A percentile compares a stretch with the other conserved stretches of the same genome.
These are phyloP conservation scores for Ophiostoma triangulosporum DNA, from an alignment of 2,329 filamentous ascomycete genomes.

Conservation along the genomic window DNA sequence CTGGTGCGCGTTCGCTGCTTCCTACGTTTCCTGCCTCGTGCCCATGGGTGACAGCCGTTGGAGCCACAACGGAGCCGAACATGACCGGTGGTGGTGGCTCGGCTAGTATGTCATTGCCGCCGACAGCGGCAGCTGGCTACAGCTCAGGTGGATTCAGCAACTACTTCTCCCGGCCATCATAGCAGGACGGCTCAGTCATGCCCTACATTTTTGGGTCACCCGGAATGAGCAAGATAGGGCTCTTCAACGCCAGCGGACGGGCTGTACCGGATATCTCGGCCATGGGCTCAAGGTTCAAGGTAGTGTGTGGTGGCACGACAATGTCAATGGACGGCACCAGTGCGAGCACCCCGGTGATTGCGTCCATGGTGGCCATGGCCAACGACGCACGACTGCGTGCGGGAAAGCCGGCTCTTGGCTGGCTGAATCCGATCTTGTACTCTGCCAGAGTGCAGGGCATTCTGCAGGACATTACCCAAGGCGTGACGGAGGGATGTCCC, in stretches of 20 bases:
- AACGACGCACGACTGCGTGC: constrained; percentile 38
- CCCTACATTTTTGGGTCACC: constrained; percentile 27
- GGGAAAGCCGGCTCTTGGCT: constrained; percentile 37
- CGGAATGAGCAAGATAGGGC: constrained; percentile 15
- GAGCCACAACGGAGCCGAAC: constrained; percentile 31
- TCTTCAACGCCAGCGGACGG: constrained; percentile 32
- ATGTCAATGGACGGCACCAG: constrained; percentile 29
- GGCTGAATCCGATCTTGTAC: constrained; percentile 38
- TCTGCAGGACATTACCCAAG: constrained; percentile 29
- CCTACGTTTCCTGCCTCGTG: constrained; percentile 53
- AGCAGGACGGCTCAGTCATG: constrained; percentile 29
- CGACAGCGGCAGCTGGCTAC: constrained; percentile 26
- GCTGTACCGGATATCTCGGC: constrained; percentile 38
- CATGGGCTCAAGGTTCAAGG: constrained; percentile 43
- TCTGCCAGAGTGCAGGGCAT: constrained; percentile 22
- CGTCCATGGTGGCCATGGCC: constrained; percentile 38
- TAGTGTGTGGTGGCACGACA: constrained; percentile 20
- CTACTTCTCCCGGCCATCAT: constrained; percentile 31
- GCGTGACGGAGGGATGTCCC: constrained; percentile 27
- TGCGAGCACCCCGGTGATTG: constrained; percentile 40
- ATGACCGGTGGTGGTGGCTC: constrained; percentile 13
- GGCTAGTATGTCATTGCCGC: constrained; percentile 6
- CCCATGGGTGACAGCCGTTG: constrained; percentile 54
- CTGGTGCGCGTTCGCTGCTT: constrained; percentile 39
- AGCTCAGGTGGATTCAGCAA: constrained; percentile 40